Base-by-base conservation (phyloP, 192 early-diverging fungal species). In the Umbelopsis vinacea region DNA sequence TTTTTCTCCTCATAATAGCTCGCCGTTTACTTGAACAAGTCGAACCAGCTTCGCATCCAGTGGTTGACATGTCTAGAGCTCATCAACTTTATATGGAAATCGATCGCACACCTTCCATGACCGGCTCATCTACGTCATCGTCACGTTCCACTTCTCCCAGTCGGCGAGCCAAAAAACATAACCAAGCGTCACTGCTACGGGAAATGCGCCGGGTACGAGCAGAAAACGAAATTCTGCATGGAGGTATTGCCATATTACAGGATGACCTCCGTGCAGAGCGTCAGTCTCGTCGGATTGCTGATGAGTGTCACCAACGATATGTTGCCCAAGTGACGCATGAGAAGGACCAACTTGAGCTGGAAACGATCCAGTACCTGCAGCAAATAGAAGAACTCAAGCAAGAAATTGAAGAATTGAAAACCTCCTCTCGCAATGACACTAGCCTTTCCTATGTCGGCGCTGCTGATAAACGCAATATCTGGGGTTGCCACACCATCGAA, bases 161-260 rank as follows among this genome's bases (percentile, higher is more conserved):
- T 63, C 57, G 57, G 57, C 57, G 57, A 29, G 15, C 57, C 57
- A 63, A 63, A 63, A 63, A 63, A 37, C 33, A 63, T 6, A 63
- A 37, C n/a, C 26, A 63, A 29, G 57, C 57, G 3, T 29, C 57
- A 0, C 26, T 80, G 14, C 9, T 68, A 1, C 74, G 79, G 26
- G 79, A 80, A 63, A 67, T 80, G 19, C 71, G 75, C 21, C 71
- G 75, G 22, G 37, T 80, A 17, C 71, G 69, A 8, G 35, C 57
- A 26, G 79, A 80, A 52, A 80, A 80, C 68, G 72, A 55, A 0
- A 46, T 50, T 17, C 43, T 80, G 7, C 67, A 50, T 45, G 47
- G 46, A 14, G 73, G 71, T 19, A 68, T 80, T 22, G 24, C 60
- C 22, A 53, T 80, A 0, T 54, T 76, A 4, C 71, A 71, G 67